Base-by-base conservation (phyloP, 345 rosid genomes). In the Salix udensis region DNA sequence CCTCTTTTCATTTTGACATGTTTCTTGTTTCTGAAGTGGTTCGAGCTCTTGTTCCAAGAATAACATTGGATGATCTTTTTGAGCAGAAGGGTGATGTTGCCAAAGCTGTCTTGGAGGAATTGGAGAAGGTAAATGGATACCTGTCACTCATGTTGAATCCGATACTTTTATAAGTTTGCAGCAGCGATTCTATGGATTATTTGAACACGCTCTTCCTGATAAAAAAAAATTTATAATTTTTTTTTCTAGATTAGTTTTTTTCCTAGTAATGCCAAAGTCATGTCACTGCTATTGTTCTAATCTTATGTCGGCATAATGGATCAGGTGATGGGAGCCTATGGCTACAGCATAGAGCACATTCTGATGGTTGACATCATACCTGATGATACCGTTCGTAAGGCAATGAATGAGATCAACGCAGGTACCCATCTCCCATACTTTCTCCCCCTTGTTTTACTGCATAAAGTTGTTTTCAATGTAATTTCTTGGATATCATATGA, bases 351-450 rank as follows among this genome's bases (percentile, higher is more conserved):
- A 67, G 98, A 96, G 86, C 98, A 96, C 83, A 94, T 96, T 65
- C 86, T 96, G 74, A 88, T 96, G 99, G 93, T 96, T 79, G 99
- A 96, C 86, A 91, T 96, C 73, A 81, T 96, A 78, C 97, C 99
- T 3, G 99, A 96, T 82, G 67, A 90, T 13, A 80, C 97, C 70
- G 98, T 96, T 24, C 96, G 98, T 75, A 88, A 78, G 85, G 98
- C 99, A 21, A 94, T 96, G 99, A 96, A 96, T 53, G 99, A 96
- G 87, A 96, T 96, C 76, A 96, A 96, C 83, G 99, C 99, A 79
- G 98, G 99, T 96, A 83, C 76, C 15, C n/a, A 5, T 4, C 39
- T 50, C 52, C n/a, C 36, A 58, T 28, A n/a, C 68, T 10, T 40
- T 62, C 18, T 42, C 48, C 13, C 13, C 21, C 14, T 34, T 46